A percentile compares a stretch with the other conserved stretches of the same genome.
Evolutionary conservation across 2,329 filamentous ascomycete genomes (phyloP).

Genomic region (Alternaria gansuensis): DNA sequence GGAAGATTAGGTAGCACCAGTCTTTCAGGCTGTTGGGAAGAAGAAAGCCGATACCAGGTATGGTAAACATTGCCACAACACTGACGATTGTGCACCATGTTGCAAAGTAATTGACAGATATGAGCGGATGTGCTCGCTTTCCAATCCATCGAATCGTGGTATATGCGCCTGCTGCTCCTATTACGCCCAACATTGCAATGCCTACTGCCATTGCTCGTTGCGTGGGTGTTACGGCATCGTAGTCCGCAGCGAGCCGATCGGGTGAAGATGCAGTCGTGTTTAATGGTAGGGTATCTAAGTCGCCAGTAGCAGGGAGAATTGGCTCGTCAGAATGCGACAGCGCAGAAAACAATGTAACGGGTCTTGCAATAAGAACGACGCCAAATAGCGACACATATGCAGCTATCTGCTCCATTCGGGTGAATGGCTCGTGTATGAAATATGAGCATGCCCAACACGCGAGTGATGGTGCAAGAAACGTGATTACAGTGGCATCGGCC

Average conservation of each 20-base stretch:
- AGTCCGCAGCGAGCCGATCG: conserved; percentile 47
- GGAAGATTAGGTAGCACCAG: conserved; percentile 72
- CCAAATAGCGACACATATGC: conserved; percentile 78
- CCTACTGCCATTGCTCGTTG: conserved; percentile 75
- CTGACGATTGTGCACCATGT: conserved; percentile 75
- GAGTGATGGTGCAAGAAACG: conserved; percentile 82
- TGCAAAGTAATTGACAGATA: conserved; percentile 86
- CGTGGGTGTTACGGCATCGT: conserved; percentile 62
- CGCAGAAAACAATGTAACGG: conserved; percentile 64
- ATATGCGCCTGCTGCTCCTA: conserved; percentile 77
- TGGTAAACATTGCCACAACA: conserved; percentile 63
- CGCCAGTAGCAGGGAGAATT: conserved; percentile 45
- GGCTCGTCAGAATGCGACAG: conserved; percentile 35
- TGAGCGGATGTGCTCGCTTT: conserved; percentile 78
- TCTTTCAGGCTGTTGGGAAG: conserved; percentile 64
- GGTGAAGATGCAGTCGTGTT: conserved; percentile 37
- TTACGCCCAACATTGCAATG: conserved; percentile 77
- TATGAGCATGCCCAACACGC: conserved; percentile 83
- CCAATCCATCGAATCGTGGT: conserved; percentile 83
- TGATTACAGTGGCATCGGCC: conserved; percentile 88
- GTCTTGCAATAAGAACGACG: conserved; percentile 83
- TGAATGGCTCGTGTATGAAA: conserved; percentile 79
- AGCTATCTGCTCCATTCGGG: conserved; percentile 77
- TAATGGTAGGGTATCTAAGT: conserved; percentile 39
- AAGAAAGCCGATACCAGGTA: conserved; percentile 66